Evolutionary conservation across 2,329 filamentous ascomycete species (phyloP).

Genomic region (Lomentospora prolificans): DNA sequence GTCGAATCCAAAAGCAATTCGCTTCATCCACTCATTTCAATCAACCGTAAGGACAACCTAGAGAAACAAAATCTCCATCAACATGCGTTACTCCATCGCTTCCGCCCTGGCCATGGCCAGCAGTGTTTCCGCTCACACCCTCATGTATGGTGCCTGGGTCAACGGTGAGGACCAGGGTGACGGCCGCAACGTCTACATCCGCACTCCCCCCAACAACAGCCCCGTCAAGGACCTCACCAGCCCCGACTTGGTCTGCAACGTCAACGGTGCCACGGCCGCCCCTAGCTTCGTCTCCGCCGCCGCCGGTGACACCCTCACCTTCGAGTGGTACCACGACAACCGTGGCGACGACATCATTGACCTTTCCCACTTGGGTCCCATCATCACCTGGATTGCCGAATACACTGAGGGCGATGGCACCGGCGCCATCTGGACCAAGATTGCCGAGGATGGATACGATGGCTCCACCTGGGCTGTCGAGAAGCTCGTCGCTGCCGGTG

Average conservation of each 20-base stretch:
- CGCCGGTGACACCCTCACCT: constrained; percentile 35
- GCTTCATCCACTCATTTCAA: background rate
- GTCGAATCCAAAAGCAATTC: background rate
- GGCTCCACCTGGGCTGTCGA: constrained; percentile 32
- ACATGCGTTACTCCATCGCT: constrained; percentile 13
- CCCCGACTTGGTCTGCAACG: constrained; percentile 33
- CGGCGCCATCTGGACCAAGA: constrained; percentile 41
- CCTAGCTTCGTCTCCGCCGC: constrained; percentile 30
- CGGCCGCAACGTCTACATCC: constrained; percentile 31
- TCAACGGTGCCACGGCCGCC: constrained; percentile 26
- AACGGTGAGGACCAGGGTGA: constrained; percentile 34
- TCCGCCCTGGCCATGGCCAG: constrained; percentile 26
- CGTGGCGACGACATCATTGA: constrained; percentile 43
- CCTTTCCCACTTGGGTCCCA: constrained; percentile 40
- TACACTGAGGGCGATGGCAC: constrained; percentile 31
- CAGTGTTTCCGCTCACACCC: constrained; percentile 33
- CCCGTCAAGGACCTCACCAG: constrained; percentile 33
- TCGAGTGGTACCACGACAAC: constrained; percentile 42
- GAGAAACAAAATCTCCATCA: background rate
- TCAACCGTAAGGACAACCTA: background rate
- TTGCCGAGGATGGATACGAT: constrained; percentile 25
- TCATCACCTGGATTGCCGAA: constrained; percentile 41
- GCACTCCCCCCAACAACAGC: constrained; percentile 31
- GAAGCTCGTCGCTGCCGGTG: constrained; percentile 37
- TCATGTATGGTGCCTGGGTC: constrained; percentile 36